Percentiles rank a stretch among this genome's conserved stretches.
These are phyloP conservation scores for Diophrys appendiculata DNA, from an alignment of 73 alveolate genomes.

Conservation along the genomic window DNA sequence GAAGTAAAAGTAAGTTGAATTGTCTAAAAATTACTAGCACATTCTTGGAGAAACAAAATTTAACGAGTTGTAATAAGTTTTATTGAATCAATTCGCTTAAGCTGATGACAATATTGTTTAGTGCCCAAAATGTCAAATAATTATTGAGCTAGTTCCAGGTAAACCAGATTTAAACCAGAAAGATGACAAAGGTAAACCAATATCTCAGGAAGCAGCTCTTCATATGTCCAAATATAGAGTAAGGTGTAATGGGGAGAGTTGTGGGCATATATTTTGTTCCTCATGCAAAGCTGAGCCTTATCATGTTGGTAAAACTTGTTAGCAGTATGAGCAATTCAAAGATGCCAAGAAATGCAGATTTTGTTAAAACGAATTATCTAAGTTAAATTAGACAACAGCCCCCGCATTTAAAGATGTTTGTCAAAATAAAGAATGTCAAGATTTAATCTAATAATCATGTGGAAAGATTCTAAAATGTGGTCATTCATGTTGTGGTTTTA, in stretches of 20 bases:
- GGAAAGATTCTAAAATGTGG: constrained; percentile 59
- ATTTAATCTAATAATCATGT: constrained; percentile 45
- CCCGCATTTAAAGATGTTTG: constrained; percentile 52
- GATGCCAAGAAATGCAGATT: constrained; percentile 61
- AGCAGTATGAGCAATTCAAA: constrained; percentile 29
- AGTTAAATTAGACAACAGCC: not conserved
- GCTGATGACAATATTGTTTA: constrained; percentile 12
- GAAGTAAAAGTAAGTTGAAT: not conserved
- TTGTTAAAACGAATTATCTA: constrained; percentile 28
- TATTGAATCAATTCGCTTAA: constrained; percentile 13
- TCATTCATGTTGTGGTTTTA: constrained; percentile 73
- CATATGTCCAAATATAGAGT: constrained; percentile 57
- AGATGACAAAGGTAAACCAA: constrained; percentile 66
- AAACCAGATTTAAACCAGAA: constrained; percentile 41
- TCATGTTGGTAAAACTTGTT: constrained; percentile 70
- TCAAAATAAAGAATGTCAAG: constrained; percentile 58
- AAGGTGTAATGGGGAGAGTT: constrained; percentile 42
- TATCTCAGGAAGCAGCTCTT: constrained; percentile 34
- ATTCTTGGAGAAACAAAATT: constrained; percentile 48
- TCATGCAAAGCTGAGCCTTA: constrained; percentile 52
- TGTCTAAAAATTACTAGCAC: not conserved
- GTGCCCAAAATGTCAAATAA: constrained; percentile 46
- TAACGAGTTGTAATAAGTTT: constrained; percentile 28
- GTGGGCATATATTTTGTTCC: constrained; percentile 55
- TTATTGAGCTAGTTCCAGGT: constrained; percentile 53